phyloP scores from a whole-genome alignment of 2,329 filamentous ascomycete genomes.

The Cryphonectria parasitica region DNA sequence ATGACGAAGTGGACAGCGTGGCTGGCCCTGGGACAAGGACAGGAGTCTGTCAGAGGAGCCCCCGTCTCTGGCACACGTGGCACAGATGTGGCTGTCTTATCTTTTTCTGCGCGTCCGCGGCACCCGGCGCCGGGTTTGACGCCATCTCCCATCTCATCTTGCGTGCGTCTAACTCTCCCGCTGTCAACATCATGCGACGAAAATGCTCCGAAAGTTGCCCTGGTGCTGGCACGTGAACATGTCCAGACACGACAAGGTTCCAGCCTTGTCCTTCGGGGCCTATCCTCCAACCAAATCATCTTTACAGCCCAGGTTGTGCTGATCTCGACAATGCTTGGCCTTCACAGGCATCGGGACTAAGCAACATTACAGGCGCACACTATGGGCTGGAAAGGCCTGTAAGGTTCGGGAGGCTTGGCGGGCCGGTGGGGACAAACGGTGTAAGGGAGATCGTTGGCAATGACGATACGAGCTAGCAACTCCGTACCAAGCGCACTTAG shows the following conservation, averaged over 20 bases:
- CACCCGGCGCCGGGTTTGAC: slow-evolving; percentile 17
- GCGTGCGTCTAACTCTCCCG: slow-evolving; percentile 20
- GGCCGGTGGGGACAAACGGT: not conserved
- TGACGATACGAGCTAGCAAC: slow-evolving; percentile 12
- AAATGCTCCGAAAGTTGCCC: slow-evolving; percentile 20
- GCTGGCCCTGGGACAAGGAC: not conserved
- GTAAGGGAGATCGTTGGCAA: not conserved
- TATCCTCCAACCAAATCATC: not conserved
- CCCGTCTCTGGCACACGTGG: slow-evolving; percentile 17
- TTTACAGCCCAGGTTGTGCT: not conserved
- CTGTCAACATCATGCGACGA: slow-evolving; percentile 27
- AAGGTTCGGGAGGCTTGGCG: slow-evolving; percentile 17
- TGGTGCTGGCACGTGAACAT: slow-evolving; percentile 18
- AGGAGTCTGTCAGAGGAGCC: not conserved
- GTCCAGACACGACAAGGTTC: not conserved
- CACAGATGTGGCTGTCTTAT: slow-evolving; percentile 18
- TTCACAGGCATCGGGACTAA: not conserved
- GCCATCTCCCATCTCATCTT: slow-evolving; percentile 20
- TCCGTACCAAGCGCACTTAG: not conserved
- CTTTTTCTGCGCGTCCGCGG: slow-evolving; percentile 20
- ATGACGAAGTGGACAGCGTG: not conserved
- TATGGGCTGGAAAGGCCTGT: not conserved
- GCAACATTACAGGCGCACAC: not conserved
- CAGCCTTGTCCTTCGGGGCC: not conserved
- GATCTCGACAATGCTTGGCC: not conserved